Evolutionary conservation across 2,329 filamentous ascomycete genomes (phyloP).

Genomic region (Cladophialophora bantiana): DNA sequence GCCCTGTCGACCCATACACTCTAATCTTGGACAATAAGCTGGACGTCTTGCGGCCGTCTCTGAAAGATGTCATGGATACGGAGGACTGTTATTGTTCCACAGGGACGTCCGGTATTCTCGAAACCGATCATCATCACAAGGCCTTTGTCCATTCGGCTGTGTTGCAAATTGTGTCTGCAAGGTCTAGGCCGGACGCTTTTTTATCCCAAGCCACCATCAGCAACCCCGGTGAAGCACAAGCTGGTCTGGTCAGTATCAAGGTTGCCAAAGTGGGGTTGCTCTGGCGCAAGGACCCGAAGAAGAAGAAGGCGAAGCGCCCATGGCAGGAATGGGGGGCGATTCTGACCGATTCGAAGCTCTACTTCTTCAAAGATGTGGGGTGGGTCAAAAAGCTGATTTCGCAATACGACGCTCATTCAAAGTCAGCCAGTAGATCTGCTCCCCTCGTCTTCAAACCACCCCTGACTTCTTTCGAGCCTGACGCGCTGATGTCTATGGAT

Average conservation of each 20-base stretch:
- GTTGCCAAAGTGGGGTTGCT: conserved; percentile 93
- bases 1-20: conserved; percentile 94
- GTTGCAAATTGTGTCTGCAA: conserved; percentile 90
- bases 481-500: conserved; percentile 90
- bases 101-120: conserved; percentile 75
- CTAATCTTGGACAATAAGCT: conserved; percentile 90
- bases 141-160: conserved; percentile 92
- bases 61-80: conserved; percentile 90
- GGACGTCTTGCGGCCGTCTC: conserved; percentile 78
- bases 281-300: conserved; percentile 94
- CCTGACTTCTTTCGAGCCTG: conserved; percentile 89
- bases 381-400: conserved; percentile 93
- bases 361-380: conserved; percentile 90
- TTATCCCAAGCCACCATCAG: conserved; percentile 84
- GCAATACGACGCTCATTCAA: conserved; percentile 84
- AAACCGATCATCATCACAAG: conserved; percentile 81
- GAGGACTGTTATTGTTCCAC: conserved; percentile 92
- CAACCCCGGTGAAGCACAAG: conserved; percentile 85
- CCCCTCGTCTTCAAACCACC: conserved; percentile 91
- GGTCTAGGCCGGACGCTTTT: conserved; percentile 93
- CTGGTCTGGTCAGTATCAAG: conserved; percentile 95
- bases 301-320: conserved; percentile 90
- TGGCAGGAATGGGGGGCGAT: conserved; percentile 99
- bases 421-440: conserved; percentile 74
- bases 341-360: conserved; percentile 93